Evolutionary conservation across 768 basidiomycete species (phyloP), one percentile per base, ranked within the genome.

Genomic region (Fistulinella prunicolor): DNA sequence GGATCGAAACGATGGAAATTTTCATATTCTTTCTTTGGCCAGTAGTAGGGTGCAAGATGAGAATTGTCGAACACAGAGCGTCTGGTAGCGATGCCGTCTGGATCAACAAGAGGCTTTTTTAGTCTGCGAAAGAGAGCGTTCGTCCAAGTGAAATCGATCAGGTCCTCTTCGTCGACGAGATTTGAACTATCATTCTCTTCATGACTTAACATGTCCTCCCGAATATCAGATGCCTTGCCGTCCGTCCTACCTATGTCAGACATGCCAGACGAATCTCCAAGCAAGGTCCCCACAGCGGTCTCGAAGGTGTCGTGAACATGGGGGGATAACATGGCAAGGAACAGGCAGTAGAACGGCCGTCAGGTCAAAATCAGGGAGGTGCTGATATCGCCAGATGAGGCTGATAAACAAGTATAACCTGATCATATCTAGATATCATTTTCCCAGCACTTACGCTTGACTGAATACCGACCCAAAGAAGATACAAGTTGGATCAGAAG

Each of bases 1-100:
- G 77, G 71, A 49, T 85, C 77, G 45, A 85, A 82, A 7, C 81
- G 72, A 44, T 77, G 76, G 10, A 76, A 50, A 55, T 80, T 81
- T 60, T 83, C 80, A 36, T 80, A 81, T 3, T 73, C 66, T 1
- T 67, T 48, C 45, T 73, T 77, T 2, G 80, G 80, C 75, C 71
- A 75, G 35, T 64, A 58, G 43, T 34, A 49, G 2, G 16, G 24
- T 6, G 46, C 44, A 14, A 77, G 63, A 32, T 67, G 56, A 16
- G 75, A 73, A 49, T 81, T 74, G 44, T 80, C 78, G 56, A 70
- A 81, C 16, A 79, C 74, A 5, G 77, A 79, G 9, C 73, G 71
- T 19, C 68, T 70, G 19, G 79, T 80, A 13, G 76, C 68, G 30
- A 70, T 71, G 12, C 74, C 57, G 46, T 75, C 73, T 7, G 64